Conservation (phyloP, 2,329 filamentous ascomycete species). For the Cytospora paraplurivora region DNA sequence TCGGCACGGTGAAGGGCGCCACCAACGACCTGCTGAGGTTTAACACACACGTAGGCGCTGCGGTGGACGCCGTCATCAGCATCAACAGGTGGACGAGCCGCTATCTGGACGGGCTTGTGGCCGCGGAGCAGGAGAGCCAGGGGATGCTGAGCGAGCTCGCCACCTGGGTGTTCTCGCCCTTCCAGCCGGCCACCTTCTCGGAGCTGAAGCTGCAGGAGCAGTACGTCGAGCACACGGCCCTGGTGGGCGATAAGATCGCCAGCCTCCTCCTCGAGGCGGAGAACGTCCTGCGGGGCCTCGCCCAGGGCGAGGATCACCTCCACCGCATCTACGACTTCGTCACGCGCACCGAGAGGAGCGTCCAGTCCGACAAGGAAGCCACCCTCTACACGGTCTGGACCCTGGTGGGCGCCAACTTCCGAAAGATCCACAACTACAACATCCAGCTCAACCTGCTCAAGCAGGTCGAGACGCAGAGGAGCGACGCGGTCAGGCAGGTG, state of each 20-base stretch:
- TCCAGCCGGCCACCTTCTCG: constrained; percentile 61
- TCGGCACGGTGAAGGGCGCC: constrained; percentile 66
- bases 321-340: constrained; percentile 70
- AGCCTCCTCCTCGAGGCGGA: constrained; percentile 71
- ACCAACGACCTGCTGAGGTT: constrained; percentile 71
- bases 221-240: constrained; percentile 71
- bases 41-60: constrained; percentile 73
- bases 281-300: constrained; percentile 65
- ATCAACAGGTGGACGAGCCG: constrained; percentile 76
- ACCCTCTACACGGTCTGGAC: constrained; percentile 73
- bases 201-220: constrained; percentile 68
- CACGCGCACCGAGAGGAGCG: constrained; percentile 61
- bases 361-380: constrained; percentile 62
- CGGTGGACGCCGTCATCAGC: constrained; percentile 72
- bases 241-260: constrained; percentile 70
- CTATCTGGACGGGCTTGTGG: constrained; percentile 64
- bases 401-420: constrained; percentile 69
- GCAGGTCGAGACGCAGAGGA: constrained; percentile 67
- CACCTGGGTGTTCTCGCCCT: constrained; percentile 59
- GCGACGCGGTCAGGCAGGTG: constrained; percentile 68
- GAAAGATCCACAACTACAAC: constrained; percentile 61
- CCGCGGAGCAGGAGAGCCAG: constrained; percentile 41
- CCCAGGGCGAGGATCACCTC: constrained; percentile 69
- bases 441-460: constrained; percentile 65
- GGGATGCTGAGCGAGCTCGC: constrained; percentile 43